Percentiles rank a stretch among this genome's conserved stretches.
These are phyloP conservation scores for Furcasterigmium furcatum DNA, from an alignment of 2,329 filamentous ascomycete species.

Conservation along the genomic window DNA sequence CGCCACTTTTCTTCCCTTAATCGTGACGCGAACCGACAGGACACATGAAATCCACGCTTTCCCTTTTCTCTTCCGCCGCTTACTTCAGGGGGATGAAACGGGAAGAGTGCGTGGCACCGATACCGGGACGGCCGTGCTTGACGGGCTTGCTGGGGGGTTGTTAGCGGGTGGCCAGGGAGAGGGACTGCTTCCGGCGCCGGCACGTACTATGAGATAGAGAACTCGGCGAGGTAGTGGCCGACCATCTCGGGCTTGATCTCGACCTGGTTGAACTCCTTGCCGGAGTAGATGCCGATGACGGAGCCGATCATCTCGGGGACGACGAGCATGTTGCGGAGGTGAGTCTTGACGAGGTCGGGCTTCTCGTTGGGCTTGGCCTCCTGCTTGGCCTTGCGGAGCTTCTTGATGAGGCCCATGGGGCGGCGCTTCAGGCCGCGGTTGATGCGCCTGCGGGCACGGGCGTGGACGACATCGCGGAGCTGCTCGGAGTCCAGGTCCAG, in stretches of 20 bases:
- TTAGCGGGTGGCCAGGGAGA: slow-evolving; percentile 39
- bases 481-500: slow-evolving; percentile 98
- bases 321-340: slow-evolving; percentile 99
- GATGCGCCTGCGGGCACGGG: slow-evolving; percentile 96
- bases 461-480: slow-evolving; percentile 99
- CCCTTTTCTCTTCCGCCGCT: slow-evolving; percentile 47
- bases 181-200: background rate
- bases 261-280: slow-evolving; percentile 99
- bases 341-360: slow-evolving; percentile 98
- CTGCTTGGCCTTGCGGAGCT: slow-evolving; percentile 99
- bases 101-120: slow-evolving; percentile 99
- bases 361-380: slow-evolving; percentile 99
- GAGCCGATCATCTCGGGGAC: slow-evolving; percentile 99
- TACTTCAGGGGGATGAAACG: slow-evolving; percentile 99
- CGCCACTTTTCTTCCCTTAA: slow-evolving; percentile 19
- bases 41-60: slow-evolving; percentile 6
- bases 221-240: slow-evolving; percentile 98
- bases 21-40: slow-evolving; percentile 24
- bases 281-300: slow-evolving; percentile 98
- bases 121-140: slow-evolving; percentile 99
- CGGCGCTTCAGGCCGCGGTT: slow-evolving; percentile 99
- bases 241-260: slow-evolving; percentile 99
- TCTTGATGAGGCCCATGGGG: slow-evolving; percentile 99
- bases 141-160: slow-evolving; percentile 79
- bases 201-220: slow-evolving; percentile 99